Evolutionary conservation across 2,329 filamentous ascomycete species (phyloP), one percentile per base, ranked within the genome.

Genomic region (Exserohilum rostratum): DNA sequence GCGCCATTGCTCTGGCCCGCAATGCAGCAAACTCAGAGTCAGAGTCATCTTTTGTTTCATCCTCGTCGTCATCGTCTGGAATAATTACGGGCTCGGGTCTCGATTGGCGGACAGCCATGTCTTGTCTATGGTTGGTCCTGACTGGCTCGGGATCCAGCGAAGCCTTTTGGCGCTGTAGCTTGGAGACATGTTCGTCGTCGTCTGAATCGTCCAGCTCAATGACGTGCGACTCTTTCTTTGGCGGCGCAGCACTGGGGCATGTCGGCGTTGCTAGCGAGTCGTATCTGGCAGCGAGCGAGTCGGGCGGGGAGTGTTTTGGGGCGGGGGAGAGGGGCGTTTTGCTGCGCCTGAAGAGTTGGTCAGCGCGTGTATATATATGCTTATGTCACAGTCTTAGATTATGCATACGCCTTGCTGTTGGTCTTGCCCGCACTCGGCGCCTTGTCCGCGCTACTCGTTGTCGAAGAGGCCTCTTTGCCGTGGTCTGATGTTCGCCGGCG

Each of bases 11-110:
- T 47, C 62, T 61, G 7, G 67, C 65, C 35, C 62, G 64, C 6
- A 75, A 52, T 15, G 62, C 69, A n/a, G 66, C 69, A 7, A 72
- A 45, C 12, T 53, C 52, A 6, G 70, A 64, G 20, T 74, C 70
- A 15, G 69, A 61, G 2, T 65, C 61, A 52, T 76, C 71, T 12
- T 66, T 62, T 1, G 53, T 37, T 3, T 60, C 61, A 30, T 74
- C 68, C 7, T 68, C 54, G 6, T 74, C 69, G 6, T 67, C 38
- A 18, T 50, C 51, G 15, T 52, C 34, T 13, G 29, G 9, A 18
- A 45, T 50, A 18, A 40, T 53, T 22, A 55, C 38, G 17, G 59
- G 45, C 17, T 50, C 49, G 13, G 18, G 56, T 18, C 50, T 54
- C 2, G 57, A 58, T 1, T 56, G 40, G 3, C 48, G 61, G 10